Percentiles rank a stretch among this genome's conserved stretches.
These are phyloP conservation scores for Rhodamnia rubescens DNA, from an alignment of 345 rosid genomes.

Conservation along the genomic window DNA sequence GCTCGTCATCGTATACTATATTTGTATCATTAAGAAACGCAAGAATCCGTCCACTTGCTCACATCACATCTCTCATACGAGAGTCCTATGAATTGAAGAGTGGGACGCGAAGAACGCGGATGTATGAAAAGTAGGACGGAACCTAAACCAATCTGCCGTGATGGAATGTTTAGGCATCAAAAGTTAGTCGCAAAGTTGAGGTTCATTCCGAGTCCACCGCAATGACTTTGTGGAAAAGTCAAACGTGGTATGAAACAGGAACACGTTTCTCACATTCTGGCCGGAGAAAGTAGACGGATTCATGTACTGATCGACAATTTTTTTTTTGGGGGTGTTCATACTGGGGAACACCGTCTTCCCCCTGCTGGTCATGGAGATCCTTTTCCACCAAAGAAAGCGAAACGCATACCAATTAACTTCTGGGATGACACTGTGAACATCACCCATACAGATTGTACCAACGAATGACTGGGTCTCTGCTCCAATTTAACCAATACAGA, in stretches of 20 bases:
- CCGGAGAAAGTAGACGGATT: background rate
- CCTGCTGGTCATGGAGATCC: background rate
- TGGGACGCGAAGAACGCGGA: background rate
- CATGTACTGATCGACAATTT: background rate
- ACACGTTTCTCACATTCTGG: background rate
- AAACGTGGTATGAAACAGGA: background rate
- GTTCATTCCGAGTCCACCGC: background rate
- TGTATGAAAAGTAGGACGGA: background rate
- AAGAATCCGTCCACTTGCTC: background rate
- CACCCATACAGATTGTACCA: background rate
- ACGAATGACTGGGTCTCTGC: background rate
- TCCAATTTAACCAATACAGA: background rate
- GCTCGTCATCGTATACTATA: background rate
- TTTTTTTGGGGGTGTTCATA: background rate
- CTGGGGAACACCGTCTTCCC: background rate
- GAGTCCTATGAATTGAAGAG: background rate
- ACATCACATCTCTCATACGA: background rate
- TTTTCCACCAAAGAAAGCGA: background rate
- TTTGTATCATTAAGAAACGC: background rate
- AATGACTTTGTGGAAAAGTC: background rate
- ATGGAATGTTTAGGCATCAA: background rate
- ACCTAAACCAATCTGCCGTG: background rate
- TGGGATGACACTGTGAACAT: background rate
- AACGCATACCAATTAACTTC: background rate
- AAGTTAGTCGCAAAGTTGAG: background rate